Base-by-base conservation (phyloP, 129 eudicot species). In the Flaveria brownii region DNA sequence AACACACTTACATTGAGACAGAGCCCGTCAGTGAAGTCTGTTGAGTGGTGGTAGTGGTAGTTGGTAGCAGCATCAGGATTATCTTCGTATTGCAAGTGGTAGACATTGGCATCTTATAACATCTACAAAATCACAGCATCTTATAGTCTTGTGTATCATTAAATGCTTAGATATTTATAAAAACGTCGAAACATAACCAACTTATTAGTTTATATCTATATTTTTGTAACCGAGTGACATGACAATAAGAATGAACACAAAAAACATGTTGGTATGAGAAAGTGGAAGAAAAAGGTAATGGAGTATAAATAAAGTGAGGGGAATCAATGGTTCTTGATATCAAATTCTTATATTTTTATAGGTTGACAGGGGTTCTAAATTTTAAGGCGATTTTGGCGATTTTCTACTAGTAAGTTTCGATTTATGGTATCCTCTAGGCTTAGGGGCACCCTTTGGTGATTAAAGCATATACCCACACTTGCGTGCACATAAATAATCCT, bases 21-120 rank as follows among this genome's bases (percentile, higher is more conserved):
- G 16, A 86, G 79, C 63, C 76, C 73, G 76, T 84, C 81, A 49
- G 90, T 84, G 87, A 85, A 90, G 70, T 86, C 82, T 23, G 74
- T 63, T 28, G 87, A 56, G 15, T 77, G 78, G 46, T 68, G 83
- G 56, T 71, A 68, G 69, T 64, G 69, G 36, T 36, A 28, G 25
- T 2, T 23, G 17, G 77, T 50, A 26, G 77, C 28, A 56, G 71
- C 2, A 42, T 42, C 52, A 26, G 47, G 12, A 20, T 3, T 61
- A 75, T 0, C 56, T 39, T 62, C 77, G 15, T 16, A 50, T 0
- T 71, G 76, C 5, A 57, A 55, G 57, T 80, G 69, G 74, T 23
- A 52, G 36, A 6, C 73, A 13, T 45, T 36, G 49, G 79, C 42
- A n/a, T n/a, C n/a, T n/a, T n/a, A 0, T 36, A 36, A 36, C 5